Evolutionary conservation across 768 basidiomycete species (phyloP).

Genomic region (Pilatotrama ljubarskyi): DNA sequence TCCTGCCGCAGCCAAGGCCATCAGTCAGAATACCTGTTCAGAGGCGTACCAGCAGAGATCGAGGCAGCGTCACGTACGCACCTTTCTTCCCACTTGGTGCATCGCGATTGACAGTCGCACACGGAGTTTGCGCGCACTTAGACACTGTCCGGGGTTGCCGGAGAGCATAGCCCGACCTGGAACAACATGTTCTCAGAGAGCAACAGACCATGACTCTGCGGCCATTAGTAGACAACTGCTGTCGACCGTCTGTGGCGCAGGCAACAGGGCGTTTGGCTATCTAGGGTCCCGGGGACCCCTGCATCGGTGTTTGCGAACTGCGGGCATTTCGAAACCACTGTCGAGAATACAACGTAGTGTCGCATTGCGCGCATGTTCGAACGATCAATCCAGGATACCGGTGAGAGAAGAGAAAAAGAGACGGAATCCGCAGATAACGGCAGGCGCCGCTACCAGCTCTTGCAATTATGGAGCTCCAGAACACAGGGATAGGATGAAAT

Average conservation of each 20-base stretch:
- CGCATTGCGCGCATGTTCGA: not conserved
- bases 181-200: not conserved
- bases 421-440: constrained; percentile 7
- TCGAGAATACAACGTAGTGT: not conserved
- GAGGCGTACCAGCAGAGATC: not conserved
- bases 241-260: not conserved
- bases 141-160: not conserved
- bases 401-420: not conserved
- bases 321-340: not conserved
- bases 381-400: no score
- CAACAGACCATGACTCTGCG: not conserved
- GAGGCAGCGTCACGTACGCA: not conserved
- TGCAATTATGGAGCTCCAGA: not conserved
- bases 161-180: not conserved
- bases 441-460: not conserved
- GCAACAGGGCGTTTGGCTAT: not conserved
- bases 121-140: constrained; percentile 11
- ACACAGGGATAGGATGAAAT: not conserved
- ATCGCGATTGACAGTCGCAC: not conserved
- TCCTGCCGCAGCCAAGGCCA: constrained; percentile 1
- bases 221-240: not conserved
- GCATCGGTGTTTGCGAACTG: not conserved
- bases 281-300: not conserved
- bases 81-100: constrained; percentile 1
- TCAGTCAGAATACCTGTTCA: not conserved